A percentile compares a stretch with the other conserved stretches of the same genome.
Conservation (phyloP, 2,329 filamentous ascomycete genomes). For the Thelonectria rubi region DNA sequence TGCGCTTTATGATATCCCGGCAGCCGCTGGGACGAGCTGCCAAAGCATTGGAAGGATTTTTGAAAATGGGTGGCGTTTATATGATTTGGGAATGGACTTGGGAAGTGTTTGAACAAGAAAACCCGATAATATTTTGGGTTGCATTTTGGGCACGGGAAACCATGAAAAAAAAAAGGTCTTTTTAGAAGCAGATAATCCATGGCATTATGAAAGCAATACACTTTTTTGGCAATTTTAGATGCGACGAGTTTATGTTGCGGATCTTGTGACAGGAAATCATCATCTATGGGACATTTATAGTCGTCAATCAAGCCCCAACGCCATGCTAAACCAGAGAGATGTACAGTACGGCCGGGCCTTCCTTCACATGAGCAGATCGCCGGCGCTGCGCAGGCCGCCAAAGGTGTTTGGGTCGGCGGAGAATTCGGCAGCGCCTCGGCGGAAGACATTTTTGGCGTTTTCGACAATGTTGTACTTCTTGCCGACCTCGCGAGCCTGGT, state of each 20-base stretch:
- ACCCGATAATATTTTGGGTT: background rate
- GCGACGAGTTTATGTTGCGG: background rate
- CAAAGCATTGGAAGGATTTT: conserved; percentile 9
- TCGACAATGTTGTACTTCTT: conserved; percentile 76
- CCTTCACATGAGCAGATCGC: conserved; percentile 46
- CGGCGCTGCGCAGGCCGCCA: conserved; percentile 38
- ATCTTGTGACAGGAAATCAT: conserved; percentile 3
- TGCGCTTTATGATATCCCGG: conserved; percentile 29
- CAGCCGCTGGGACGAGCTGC: conserved; percentile 7
- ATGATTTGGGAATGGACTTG: background rate
- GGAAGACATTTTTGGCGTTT: conserved; percentile 37
- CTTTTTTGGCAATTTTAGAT: background rate
- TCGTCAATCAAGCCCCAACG: conserved; percentile 38
- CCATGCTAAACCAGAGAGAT: conserved; percentile 38
- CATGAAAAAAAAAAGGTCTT: background rate
- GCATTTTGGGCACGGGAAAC: background rate
- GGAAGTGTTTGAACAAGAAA: background rate
- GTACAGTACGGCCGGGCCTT: background rate
- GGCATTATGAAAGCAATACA: background rate
- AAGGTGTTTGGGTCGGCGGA: conserved; percentile 37
- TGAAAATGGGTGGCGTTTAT: conserved; percentile 1
- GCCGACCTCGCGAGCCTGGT: conserved; percentile 76
- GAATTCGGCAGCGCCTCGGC: conserved; percentile 37
- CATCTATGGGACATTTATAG: conserved; percentile 27
- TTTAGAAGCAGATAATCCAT: background rate